phyloP scores from a whole-genome alignment of 2,329 filamentous ascomycete genomes.

The Ophidiomyces ophidiicola region DNA sequence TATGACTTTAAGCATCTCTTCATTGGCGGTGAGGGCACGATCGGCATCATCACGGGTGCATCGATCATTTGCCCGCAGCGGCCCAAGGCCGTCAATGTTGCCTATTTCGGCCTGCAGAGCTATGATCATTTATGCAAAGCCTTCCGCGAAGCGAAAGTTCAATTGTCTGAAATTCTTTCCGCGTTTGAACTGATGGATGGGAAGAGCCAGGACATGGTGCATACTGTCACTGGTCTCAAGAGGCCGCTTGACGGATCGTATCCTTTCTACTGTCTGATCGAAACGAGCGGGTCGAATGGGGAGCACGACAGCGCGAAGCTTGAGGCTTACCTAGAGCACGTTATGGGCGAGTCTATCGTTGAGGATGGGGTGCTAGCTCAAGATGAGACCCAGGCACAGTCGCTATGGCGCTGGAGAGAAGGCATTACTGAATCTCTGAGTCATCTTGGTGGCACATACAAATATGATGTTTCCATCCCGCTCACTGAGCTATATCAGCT shows the following conservation, averaged over 20 bases:
- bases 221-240: conserved; percentile 60
- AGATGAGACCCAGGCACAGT: conserved; percentile 76
- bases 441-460: conserved; percentile 91
- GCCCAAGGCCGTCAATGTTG: conserved; percentile 81
- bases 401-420: conserved; percentile 87
- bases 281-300: conserved; percentile 87
- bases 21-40: conserved; percentile 87
- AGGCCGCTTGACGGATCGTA: conserved; percentile 70
- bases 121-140: conserved; percentile 80
- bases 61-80: conserved; percentile 82
- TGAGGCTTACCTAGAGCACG: conserved; percentile 75
- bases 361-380: conserved; percentile 83
- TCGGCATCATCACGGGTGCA: conserved; percentile 84
- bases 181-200: conserved; percentile 97
- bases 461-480: conserved; percentile 95
- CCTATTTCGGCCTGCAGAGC: conserved; percentile 80
- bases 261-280: conserved; percentile 92
- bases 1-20: conserved; percentile 97
- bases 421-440: conserved; percentile 80
- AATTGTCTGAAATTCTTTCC: conserved; percentile 88
- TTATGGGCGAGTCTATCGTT: conserved; percentile 80
- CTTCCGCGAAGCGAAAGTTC: conserved; percentile 76
- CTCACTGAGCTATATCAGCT: conserved; percentile 74
- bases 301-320: conserved; percentile 93
- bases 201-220: conserved; percentile 65